Percentiles rank a stretch among this genome's conserved stretches.
These are phyloP conservation scores for Aethionema arabicum DNA, from an alignment of 345 rosid species.

Conservation along the genomic window DNA sequence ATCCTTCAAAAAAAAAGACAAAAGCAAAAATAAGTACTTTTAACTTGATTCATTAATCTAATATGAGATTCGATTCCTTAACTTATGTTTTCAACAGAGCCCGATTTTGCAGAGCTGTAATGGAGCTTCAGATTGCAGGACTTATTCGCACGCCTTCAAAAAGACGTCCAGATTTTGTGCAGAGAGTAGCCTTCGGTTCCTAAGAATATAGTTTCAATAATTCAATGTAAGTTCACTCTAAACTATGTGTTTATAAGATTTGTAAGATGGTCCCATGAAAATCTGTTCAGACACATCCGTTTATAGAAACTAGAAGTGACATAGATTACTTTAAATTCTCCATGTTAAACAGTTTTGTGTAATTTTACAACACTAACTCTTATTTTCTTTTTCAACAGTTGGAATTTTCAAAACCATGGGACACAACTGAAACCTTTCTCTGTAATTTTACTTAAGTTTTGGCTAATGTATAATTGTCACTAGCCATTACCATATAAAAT, in stretches of 20 bases:
- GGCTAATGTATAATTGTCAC: too few relatives aligned
- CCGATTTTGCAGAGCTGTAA: conserved; percentile 76
- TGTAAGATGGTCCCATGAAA: conserved; percentile 5
- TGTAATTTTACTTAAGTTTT: conserved; percentile 1
- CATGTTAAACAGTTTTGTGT: background rate
- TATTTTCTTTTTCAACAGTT: background rate
- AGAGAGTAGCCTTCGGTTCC: conserved; percentile 84
- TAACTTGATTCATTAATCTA: background rate
- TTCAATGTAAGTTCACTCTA: conserved; percentile 8
- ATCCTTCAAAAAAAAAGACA: background rate
- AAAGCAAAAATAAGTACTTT: background rate
- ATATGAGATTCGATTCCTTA: conserved; percentile 39
- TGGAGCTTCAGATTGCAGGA: conserved; percentile 90
- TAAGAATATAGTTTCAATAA: conserved; percentile 30
- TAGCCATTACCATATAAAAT: conserved; percentile 8
- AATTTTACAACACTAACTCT: background rate
- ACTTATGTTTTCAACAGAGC: conserved; percentile 55
- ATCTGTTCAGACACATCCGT: conserved; percentile 5
- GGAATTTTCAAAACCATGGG: conserved; percentile 7
- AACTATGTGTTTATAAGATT: background rate
- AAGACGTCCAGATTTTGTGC: conserved; percentile 80
- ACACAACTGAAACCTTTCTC: background rate
- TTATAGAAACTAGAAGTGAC: background rate
- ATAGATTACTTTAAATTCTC: background rate
- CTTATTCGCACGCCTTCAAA: conserved; percentile 84